Conservation (phyloP, 2,329 filamentous ascomycete genomes). For the Claviceps quebecensis region DNA sequence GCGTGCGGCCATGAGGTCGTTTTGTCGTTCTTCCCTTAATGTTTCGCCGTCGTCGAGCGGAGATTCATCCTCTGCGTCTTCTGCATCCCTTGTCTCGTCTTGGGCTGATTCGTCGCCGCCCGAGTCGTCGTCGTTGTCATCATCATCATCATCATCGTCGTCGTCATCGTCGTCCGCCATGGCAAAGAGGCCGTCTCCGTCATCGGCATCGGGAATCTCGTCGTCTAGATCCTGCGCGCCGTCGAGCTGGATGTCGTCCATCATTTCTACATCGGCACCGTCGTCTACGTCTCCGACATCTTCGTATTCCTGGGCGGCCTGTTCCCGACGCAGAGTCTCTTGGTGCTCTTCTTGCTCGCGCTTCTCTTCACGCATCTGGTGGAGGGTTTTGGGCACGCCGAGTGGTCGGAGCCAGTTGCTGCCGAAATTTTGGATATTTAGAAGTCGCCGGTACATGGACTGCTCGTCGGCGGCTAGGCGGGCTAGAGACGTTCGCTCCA, state of each 20-base stretch:
- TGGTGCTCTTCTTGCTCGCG: conserved; percentile 79
- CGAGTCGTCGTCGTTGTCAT: conserved; percentile 20
- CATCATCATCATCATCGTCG: conserved; percentile 19
- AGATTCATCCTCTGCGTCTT: conserved; percentile 22
- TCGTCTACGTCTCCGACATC: conserved; percentile 42
- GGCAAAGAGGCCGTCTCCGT: conserved; percentile 32
- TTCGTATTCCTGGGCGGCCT: conserved; percentile 59
- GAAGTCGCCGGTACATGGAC: conserved; percentile 59
- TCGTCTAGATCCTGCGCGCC: conserved; percentile 52
- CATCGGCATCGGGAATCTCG: conserved; percentile 53
- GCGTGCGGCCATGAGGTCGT: conserved; percentile 33
- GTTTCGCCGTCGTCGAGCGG: conserved; percentile 27
- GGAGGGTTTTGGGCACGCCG: conserved; percentile 75
- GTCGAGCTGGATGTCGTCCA: conserved; percentile 43
- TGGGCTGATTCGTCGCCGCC: conserved; percentile 12
- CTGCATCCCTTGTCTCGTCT: conserved; percentile 19
- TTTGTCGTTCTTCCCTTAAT: conserved; percentile 29
- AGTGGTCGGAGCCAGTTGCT: conserved; percentile 83
- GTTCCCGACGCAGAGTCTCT: conserved; percentile 56
- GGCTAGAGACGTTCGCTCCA: conserved; percentile 49
- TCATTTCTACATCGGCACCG: conserved; percentile 29
- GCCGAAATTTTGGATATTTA: conserved; percentile 76
- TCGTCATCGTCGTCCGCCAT: conserved; percentile 30
- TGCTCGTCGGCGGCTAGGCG: conserved; percentile 65
- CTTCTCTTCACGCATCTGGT: conserved; percentile 80